Evolutionary conservation across 2,329 filamentous ascomycete species (phyloP).

Genomic region (Epichloe baconii): DNA sequence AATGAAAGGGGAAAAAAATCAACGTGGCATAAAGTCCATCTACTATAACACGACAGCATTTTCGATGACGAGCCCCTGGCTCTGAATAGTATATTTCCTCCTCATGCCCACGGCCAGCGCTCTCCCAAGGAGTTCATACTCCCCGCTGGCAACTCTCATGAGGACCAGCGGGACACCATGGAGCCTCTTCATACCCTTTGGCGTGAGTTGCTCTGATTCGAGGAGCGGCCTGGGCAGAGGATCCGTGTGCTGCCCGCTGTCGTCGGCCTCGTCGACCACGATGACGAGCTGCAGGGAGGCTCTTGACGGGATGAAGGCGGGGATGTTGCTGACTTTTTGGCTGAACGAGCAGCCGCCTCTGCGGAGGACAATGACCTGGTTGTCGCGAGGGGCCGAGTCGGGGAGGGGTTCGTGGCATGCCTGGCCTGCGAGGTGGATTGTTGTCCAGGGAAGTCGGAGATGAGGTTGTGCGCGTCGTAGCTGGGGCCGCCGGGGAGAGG

Average conservation of each 20-base stretch:
- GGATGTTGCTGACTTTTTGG: conserved; percentile 74
- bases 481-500: conserved; percentile 28
- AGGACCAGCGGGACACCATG: conserved; percentile 74
- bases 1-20: background rate
- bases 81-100: conserved; percentile 67
- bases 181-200: conserved; percentile 52
- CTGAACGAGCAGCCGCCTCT: conserved; percentile 78
- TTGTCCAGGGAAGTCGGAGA: conserved; percentile 50
- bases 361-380: conserved; percentile 71
- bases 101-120: conserved; percentile 62
- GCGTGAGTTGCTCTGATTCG: conserved; percentile 59
- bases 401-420: conserved; percentile 49
- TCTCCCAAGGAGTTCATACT: conserved; percentile 46
- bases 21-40: background rate
- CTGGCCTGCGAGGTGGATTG: conserved; percentile 56
- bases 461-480: conserved; percentile 24
- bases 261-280: conserved; percentile 41
- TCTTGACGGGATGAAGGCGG: conserved; percentile 51
- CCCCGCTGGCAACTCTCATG: conserved; percentile 53
- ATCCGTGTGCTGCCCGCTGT: conserved; percentile 13
- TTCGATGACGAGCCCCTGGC: conserved; percentile 63
- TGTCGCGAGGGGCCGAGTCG: conserved; percentile 35
- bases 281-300: conserved; percentile 66
- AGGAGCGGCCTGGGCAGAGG: conserved; percentile 50
- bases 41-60: conserved; percentile 55